phyloP scores from a whole-genome alignment of 176 grass and related monocot genomes.

The Oropetium thomaeum region DNA sequence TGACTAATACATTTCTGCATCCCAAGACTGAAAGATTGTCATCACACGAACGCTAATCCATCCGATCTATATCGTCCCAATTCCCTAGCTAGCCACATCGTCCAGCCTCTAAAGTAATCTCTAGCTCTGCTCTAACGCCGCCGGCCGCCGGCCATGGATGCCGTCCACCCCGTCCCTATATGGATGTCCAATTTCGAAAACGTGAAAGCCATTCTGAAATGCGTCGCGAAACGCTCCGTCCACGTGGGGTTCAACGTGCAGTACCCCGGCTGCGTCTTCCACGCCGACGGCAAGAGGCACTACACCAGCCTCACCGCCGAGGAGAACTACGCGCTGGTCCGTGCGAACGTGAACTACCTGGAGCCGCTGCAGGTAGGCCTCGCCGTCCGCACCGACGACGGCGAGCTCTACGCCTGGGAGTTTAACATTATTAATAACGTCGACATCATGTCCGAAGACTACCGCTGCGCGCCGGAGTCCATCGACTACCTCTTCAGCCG shows the following conservation, averaged over 20 bases:
- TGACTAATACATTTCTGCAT: too few species aligned
- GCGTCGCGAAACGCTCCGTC: not conserved
- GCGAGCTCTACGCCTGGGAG: not conserved
- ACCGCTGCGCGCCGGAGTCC: not conserved
- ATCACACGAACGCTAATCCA: too few species aligned
- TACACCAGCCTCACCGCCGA: not conserved
- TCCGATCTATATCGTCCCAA: too few species aligned
- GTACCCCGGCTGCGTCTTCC: not conserved
- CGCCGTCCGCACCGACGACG: constrained; percentile 5
- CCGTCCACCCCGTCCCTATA: not conserved
- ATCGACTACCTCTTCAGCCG: not conserved
- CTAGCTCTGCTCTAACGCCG: too few species aligned
- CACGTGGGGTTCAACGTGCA: not conserved
- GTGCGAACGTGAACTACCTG: not conserved
- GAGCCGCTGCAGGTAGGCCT: constrained; percentile 8
- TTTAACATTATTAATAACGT: constrained; percentile 25
- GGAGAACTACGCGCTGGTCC: not conserved
- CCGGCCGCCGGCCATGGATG: not conserved
- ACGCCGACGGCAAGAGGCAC: not conserved
- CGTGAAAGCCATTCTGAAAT: not conserved
- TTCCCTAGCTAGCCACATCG: too few species aligned
- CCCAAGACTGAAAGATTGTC: too few species aligned
- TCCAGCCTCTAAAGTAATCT: too few species aligned
- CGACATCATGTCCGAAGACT: not conserved
- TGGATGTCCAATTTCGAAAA: not conserved